Conservation (phyloP, 2,329 filamentous ascomycete species). For the Cyclaneusma minus region DNA sequence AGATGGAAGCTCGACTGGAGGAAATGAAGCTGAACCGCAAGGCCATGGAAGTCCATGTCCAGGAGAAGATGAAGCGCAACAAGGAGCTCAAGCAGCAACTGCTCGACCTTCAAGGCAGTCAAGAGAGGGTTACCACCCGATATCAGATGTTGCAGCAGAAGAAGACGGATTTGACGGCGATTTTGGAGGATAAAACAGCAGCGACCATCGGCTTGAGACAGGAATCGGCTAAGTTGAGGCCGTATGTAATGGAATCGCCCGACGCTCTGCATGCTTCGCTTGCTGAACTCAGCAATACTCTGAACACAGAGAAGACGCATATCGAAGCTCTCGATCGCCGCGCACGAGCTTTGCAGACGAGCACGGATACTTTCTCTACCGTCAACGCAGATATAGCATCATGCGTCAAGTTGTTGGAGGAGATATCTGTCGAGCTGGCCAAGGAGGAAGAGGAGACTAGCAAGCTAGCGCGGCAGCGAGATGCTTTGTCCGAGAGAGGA, state of each 20-base stretch:
- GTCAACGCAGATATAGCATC: constrained; percentile 74
- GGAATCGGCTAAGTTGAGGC: constrained; percentile 77
- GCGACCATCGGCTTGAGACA: constrained; percentile 57
- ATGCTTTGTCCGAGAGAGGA: constrained; percentile 73
- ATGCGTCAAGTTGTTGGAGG: constrained; percentile 78
- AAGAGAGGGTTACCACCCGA: constrained; percentile 69
- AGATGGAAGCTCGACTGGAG: constrained; percentile 63
- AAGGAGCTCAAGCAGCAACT: constrained; percentile 74
- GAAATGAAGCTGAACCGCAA: constrained; percentile 70
- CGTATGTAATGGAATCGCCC: constrained; percentile 84
- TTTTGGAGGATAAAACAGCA: constrained; percentile 57
- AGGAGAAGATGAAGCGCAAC: constrained; percentile 73
- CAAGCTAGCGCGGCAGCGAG: constrained; percentile 65
- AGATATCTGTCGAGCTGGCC: constrained; percentile 66
- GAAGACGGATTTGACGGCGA: constrained; percentile 58
- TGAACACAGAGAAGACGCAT: constrained; percentile 64
- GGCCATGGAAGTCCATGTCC: constrained; percentile 66
- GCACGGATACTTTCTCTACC: constrained; percentile 73
- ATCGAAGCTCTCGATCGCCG: constrained; percentile 81
- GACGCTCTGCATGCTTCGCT: constrained; percentile 68
- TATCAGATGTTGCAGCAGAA: constrained; percentile 71
- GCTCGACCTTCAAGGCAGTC: constrained; percentile 64
- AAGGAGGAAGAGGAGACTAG: constrained; percentile 86
- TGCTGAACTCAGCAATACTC: constrained; percentile 63
- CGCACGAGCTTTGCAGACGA: constrained; percentile 81